Conservation (phyloP, 257 asterid genomes). For the Salvia miltiorrhiza region DNA sequence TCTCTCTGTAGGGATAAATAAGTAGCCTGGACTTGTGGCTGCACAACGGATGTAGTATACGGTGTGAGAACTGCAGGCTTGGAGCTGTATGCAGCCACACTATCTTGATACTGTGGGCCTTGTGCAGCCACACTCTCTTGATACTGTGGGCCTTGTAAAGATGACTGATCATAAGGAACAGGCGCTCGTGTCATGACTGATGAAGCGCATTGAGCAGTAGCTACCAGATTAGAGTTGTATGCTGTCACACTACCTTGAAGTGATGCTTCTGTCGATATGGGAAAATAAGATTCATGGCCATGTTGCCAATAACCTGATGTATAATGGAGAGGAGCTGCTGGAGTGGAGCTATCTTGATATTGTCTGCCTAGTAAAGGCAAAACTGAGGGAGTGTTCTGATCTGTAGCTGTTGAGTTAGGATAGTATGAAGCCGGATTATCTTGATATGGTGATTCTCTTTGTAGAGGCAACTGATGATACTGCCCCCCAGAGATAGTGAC, state of each 20-base stretch:
- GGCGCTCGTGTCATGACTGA: not conserved
- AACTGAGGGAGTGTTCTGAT: constrained; percentile 26
- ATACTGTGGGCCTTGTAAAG: not conserved
- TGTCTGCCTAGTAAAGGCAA: not conserved
- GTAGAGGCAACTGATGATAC: constrained; percentile 21
- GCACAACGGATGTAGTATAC: constrained; percentile 20
- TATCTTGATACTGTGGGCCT: too few relatives aligned
- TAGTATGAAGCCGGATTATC: constrained; percentile 24
- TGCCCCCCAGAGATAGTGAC: constrained; percentile 15
- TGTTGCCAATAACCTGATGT: constrained; percentile 27
- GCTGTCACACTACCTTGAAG: too few relatives aligned
- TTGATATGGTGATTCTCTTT: constrained; percentile 23
- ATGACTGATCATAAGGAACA: not conserved
- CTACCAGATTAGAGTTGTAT: not conserved
- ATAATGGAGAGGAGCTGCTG: constrained; percentile 21
- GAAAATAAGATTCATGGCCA: not conserved
- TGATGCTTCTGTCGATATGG: not conserved
- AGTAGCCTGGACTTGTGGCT: constrained; percentile 22
- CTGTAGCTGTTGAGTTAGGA: constrained; percentile 19
- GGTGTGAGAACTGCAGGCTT: constrained; percentile 21
- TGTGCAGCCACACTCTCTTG: too few relatives aligned
- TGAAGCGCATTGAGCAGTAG: constrained; percentile 4
- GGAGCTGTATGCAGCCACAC: constrained; percentile 5
- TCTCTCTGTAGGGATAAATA: not conserved
- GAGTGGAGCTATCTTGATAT: constrained; percentile 22